Conservation (phyloP, 495 filamentous ascomycete genomes). For the Podospora conica region DNA sequence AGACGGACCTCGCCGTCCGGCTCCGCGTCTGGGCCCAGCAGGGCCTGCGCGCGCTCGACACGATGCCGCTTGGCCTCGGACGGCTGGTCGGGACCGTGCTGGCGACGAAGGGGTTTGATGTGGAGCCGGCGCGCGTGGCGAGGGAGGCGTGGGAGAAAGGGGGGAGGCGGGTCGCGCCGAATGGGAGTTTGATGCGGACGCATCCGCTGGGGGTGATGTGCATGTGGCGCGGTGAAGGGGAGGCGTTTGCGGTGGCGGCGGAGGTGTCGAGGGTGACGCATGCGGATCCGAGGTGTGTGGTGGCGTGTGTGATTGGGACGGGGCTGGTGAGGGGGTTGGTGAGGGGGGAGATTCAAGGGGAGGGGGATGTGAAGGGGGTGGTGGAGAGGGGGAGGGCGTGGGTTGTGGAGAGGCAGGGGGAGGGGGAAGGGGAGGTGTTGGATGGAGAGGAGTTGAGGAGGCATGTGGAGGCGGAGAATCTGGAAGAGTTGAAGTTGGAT, state of each 20-base stretch:
- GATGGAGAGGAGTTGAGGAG: constrained; percentile 32
- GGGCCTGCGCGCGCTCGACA: constrained; percentile 36
- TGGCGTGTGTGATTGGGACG: constrained; percentile 37
- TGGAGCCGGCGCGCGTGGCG: constrained; percentile 27
- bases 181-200: constrained; percentile 45
- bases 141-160: constrained; percentile 31
- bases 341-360: constrained; percentile 33
- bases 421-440: constrained; percentile 22
- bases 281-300: constrained; percentile 42
- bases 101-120: constrained; percentile 22
- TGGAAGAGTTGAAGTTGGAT: constrained; percentile 37
- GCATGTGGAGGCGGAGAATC: constrained; percentile 25
- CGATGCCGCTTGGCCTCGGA: constrained; percentile 39
- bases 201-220: constrained; percentile 40
- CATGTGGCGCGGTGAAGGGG: constrained; percentile 23
- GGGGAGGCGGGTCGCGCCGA: constrained; percentile 32
- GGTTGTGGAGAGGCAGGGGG: constrained; percentile 6
- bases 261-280: constrained; percentile 34
- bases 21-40: constrained; percentile 36
- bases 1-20: constrained; percentile 32
- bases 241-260: constrained; percentile 29
- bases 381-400: constrained; percentile 21
- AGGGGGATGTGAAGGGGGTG: constrained; percentile 30
- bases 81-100: constrained; percentile 33
- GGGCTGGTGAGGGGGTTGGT: constrained; percentile 37